Evolutionary conservation across 495 filamentous ascomycete species (phyloP).

Genomic region (Xanthoparmelia taractica): DNA sequence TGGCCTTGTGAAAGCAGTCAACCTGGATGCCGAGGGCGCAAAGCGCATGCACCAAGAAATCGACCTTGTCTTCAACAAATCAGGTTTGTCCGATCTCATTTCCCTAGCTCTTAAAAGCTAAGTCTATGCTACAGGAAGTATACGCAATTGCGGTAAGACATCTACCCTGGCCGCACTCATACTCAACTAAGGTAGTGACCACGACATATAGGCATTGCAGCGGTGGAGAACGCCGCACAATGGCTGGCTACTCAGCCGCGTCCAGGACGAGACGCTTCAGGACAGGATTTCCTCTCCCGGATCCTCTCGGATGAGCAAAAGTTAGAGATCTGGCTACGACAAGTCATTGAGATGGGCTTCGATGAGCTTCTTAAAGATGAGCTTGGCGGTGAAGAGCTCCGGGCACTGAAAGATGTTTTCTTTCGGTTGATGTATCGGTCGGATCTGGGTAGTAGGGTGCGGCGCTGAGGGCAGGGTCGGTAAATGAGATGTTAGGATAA

Average conservation of each 20-base stretch:
- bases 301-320: slow-evolving; percentile 6
- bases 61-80: slow-evolving; percentile 3
- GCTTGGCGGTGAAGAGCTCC: neutral
- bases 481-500: too few species aligned
- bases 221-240: neutral
- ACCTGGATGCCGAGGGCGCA: neutral
- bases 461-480: neutral
- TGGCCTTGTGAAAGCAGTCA: neutral
- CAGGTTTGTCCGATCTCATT: neutral
- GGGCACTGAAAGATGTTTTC: slow-evolving; percentile 9
- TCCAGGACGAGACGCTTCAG: neutral
- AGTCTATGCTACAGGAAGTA: neutral
- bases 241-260: neutral
- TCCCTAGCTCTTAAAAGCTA: too few species aligned
- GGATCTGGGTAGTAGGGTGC: neutral
- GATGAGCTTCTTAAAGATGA: neutral
- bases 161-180: neutral
- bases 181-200: neutral
- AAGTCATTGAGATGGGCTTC: neutral
- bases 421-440: slow-evolving; percentile 1
- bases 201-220: slow-evolving; percentile 2
- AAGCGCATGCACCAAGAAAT: neutral
- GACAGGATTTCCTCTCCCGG: neutral
- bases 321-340: slow-evolving; percentile 7
- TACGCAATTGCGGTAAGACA: slow-evolving; percentile 5